Evolutionary conservation across 2,329 filamentous ascomycete species (phyloP), one percentile per base, ranked within the genome.

Genomic region (Septoria petroselini): DNA sequence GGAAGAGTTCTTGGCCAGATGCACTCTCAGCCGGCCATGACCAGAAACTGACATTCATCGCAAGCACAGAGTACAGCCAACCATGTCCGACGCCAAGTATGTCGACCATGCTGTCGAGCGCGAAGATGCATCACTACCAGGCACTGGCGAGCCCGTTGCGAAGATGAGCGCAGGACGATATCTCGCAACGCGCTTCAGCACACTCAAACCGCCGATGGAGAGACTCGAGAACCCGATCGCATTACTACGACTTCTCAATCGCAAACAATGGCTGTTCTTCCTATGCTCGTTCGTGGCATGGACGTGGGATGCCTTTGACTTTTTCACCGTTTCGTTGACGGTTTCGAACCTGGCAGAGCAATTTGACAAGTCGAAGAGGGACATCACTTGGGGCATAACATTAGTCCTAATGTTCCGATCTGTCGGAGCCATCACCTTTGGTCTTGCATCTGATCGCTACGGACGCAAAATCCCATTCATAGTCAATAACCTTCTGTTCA

Each of bases 281-380:
- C 62, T 71, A 6, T 69, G 71, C 31, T 66, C 70, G 1, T 74
- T 74, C 52, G 59, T 73, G 12, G 77, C 71, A 2, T 82, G 79
- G 76, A 70, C 71, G 1, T 78, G 75, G 74, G 76, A 79, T 58
- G 63, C 79, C 0, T 80, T 82, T 49, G 80, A 83, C 60, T 83
- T 82, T 68, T 83, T 82, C 67, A 81, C 79, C 18, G 79, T 83
- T 18, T 80, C 76, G 4, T 65, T 83, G 42, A 79, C 78, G 0
- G 75, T 82, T 12, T 66, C 69, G 4, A 62, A 79, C 30, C 67
- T 83, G 8, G 78, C 79, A 2, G 68, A 76, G 50, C 64, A 69
- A 2, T 83, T 83, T 58, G 71, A 68, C 41, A 77, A 75, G 55
- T 71, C 73, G 2, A 77, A 78, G 41, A 75, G 74, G 7, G 76